phyloP scores from a whole-genome alignment of 1,284 basidiomycete genomes.

The Porogramme epimiltina region DNA sequence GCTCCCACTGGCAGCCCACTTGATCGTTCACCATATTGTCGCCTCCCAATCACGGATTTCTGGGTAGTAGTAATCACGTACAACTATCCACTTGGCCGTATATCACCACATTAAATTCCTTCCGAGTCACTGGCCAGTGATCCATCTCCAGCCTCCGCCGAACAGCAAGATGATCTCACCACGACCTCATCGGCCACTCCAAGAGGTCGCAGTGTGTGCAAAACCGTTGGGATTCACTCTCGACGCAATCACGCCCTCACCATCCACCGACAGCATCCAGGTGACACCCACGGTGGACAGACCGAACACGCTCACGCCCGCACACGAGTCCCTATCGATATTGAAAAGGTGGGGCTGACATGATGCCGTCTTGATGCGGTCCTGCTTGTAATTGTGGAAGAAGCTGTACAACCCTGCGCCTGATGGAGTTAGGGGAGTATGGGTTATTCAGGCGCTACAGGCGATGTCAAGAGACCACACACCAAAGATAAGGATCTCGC shows the following conservation, averaged over 20 bases:
- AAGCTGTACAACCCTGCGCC: conserved; percentile 75
- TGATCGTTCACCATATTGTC: too few relatives aligned
- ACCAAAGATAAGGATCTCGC: conserved; percentile 66
- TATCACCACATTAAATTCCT: too few relatives aligned
- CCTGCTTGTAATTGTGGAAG: conserved; percentile 41
- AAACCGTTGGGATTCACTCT: conserved; percentile 58
- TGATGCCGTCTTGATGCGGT: conserved; percentile 44
- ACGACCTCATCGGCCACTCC: conserved; percentile 40
- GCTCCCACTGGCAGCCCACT: too few relatives aligned
- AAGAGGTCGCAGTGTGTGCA: conserved; percentile 59
- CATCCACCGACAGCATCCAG: conserved; percentile 57
- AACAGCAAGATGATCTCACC: too few relatives aligned
- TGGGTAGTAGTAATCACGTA: too few relatives aligned
- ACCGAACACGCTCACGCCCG: neutral
- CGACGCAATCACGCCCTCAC: conserved; percentile 46
- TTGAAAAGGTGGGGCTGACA: conserved; percentile 67
- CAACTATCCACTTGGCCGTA: too few relatives aligned
- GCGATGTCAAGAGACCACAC: neutral
- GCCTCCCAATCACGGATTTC: too few relatives aligned
- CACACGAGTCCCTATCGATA: conserved; percentile 40
- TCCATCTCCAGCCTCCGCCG: too few relatives aligned
- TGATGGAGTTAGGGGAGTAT: too few relatives aligned
- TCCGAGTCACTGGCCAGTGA: too few relatives aligned
- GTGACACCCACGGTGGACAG: conserved; percentile 51
- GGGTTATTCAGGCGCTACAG: too few relatives aligned